Evolutionary conservation across 1,139 yeast genomes (phyloP).

Genomic region (Scheffersomyces segobiensis): DNA sequence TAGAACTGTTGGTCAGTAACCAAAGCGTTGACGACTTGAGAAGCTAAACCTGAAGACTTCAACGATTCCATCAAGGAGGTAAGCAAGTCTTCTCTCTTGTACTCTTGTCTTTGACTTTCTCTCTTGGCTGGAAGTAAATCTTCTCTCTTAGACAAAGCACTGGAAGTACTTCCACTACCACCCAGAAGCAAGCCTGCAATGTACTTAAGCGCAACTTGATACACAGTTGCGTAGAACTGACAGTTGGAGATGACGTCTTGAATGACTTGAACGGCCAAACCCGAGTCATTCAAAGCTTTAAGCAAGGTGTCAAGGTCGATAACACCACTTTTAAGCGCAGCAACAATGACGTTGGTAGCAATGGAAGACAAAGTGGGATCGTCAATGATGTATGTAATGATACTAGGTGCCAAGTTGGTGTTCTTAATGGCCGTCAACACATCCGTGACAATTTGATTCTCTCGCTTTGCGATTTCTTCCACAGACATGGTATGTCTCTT

Average conservation of each 20-base stretch:
- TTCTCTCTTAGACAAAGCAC: slow-evolving; percentile 5
- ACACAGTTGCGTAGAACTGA: slow-evolving; percentile 42
- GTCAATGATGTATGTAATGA: slow-evolving; percentile 33
- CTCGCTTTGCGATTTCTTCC: slow-evolving; percentile 37
- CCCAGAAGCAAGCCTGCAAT: slow-evolving; percentile 36
- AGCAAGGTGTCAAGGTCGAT: slow-evolving; percentile 40
- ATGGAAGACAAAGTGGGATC: slow-evolving; percentile 34
- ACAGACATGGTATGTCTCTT: slow-evolving; percentile 31
- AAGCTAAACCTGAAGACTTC: slow-evolving; percentile 46
- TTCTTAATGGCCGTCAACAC: slow-evolving; percentile 40
- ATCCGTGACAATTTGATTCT: slow-evolving; percentile 43
- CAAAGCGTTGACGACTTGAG: slow-evolving; percentile 41
- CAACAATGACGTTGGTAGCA: slow-evolving; percentile 30
- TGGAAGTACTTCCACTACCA: slow-evolving; percentile 8
- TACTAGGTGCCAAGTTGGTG: slow-evolving; percentile 41
- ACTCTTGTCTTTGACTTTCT: slow-evolving; percentile 13
- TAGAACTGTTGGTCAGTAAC: slow-evolving; percentile 43
- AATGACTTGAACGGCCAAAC: slow-evolving; percentile 42
- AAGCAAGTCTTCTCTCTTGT: slow-evolving; percentile 17
- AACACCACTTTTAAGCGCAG: slow-evolving; percentile 33
- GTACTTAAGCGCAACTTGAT: slow-evolving; percentile 33
- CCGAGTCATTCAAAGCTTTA: slow-evolving; percentile 45
- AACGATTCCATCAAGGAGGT: slow-evolving; percentile 47
- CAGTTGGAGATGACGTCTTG: slow-evolving; percentile 41
- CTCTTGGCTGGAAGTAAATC: neutral